A percentile compares a stretch with the other conserved stretches of the same genome.
phyloP scores from a whole-genome alignment of 2,329 filamentous ascomycete genomes.

The Monilinia fructigena region DNA sequence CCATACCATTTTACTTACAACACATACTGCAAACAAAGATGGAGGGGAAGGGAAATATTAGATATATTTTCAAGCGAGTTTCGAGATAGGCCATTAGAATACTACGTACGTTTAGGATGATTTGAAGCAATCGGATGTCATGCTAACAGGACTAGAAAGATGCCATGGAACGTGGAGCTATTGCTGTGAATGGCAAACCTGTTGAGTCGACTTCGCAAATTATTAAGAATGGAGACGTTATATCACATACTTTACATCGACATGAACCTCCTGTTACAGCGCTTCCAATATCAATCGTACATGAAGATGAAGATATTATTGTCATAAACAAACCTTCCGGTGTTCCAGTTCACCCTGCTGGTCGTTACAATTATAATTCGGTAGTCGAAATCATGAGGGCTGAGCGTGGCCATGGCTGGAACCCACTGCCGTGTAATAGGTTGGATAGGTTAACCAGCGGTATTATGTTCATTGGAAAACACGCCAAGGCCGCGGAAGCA shows the following conservation, averaged over 20 bases:
- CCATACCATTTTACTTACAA: slow-evolving; percentile 96
- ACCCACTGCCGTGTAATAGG: slow-evolving; percentile 77
- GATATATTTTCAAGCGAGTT: slow-evolving; percentile 93
- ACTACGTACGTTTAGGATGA: slow-evolving; percentile 63
- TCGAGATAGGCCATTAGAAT: slow-evolving; percentile 78
- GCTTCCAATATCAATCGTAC: slow-evolving; percentile 74
- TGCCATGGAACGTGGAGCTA: slow-evolving; percentile 76
- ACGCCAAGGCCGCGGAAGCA: slow-evolving; percentile 72
- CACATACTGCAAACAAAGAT: slow-evolving; percentile 90
- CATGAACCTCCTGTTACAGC: slow-evolving; percentile 92
- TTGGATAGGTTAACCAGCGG: slow-evolving; percentile 91
- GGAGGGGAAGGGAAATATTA: slow-evolving; percentile 76
- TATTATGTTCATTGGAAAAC: slow-evolving; percentile 97
- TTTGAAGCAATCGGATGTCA: not conserved
- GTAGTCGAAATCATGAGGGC: slow-evolving; percentile 90
- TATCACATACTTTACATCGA: slow-evolving; percentile 90
- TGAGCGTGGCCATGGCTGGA: slow-evolving; percentile 58
- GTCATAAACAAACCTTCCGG: slow-evolving; percentile 97
- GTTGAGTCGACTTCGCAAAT: slow-evolving; percentile 65
- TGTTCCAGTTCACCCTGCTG: slow-evolving; percentile 91
- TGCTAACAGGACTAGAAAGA: slow-evolving; percentile 51
- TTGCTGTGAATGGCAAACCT: slow-evolving; percentile 74
- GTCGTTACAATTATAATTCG: slow-evolving; percentile 93
- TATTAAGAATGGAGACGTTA: slow-evolving; percentile 83
- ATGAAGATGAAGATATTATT: slow-evolving; percentile 90